Evolutionary conservation across 108 stramenopile genomes (phyloP).

Genomic region (Discostella stelligeroides): DNA sequence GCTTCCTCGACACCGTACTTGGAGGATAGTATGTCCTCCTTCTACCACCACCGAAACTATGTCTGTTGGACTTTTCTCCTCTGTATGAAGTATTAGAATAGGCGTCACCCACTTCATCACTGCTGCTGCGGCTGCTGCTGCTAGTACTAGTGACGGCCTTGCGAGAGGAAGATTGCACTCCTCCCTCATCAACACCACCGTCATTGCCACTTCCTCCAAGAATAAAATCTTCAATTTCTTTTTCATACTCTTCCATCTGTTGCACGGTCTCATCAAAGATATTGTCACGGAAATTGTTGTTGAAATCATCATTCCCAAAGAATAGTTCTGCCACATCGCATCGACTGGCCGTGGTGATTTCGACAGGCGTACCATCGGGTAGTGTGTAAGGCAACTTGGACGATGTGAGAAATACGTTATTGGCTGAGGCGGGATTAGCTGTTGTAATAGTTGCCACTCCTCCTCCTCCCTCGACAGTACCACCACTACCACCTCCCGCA

Average conservation of each 20-base stretch:
- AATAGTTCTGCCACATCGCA: slow-evolving; percentile 72
- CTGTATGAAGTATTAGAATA: slow-evolving; percentile 43
- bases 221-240: slow-evolving; percentile 31
- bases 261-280: slow-evolving; percentile 36
- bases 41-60: background rate
- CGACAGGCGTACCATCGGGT: slow-evolving; percentile 77
- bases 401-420: slow-evolving; percentile 54
- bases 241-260: slow-evolving; percentile 22
- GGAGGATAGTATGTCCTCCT: slow-evolving; percentile 20
- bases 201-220: slow-evolving; percentile 17
- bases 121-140: background rate
- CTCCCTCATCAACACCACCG: slow-evolving; percentile 17
- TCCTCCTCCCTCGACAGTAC: slow-evolving; percentile 9
- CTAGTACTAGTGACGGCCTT: background rate
- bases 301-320: slow-evolving; percentile 51
- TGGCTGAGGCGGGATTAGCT: slow-evolving; percentile 32
- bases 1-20: slow-evolving; percentile 31
- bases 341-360: slow-evolving; percentile 64
- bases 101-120: slow-evolving; percentile 29
- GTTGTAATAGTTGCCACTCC: slow-evolving; percentile 3
- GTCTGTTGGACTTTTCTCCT: slow-evolving; percentile 36
- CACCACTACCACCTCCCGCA: background rate
- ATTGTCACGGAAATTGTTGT: slow-evolving; percentile 43
- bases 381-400: slow-evolving; percentile 63
- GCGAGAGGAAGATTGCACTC: slow-evolving; percentile 17